Evolutionary conservation across 805 yeast species (phyloP), one percentile per base, ranked within the genome.

Genomic region (Wickerhamia fluorescens): DNA sequence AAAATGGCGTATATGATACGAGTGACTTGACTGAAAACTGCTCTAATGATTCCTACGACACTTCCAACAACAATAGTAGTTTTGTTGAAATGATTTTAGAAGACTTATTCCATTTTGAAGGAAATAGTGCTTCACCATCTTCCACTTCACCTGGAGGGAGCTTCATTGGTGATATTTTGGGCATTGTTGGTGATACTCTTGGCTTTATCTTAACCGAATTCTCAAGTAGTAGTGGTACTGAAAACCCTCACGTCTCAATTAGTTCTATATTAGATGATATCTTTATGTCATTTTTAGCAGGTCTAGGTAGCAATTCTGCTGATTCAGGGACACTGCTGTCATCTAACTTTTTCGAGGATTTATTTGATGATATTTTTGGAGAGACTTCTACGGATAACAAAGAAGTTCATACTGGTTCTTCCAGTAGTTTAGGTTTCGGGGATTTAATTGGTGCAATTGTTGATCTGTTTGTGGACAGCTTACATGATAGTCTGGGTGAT

Each of bases 231-330:
- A 29, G 25, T 23, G 20, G 28, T 13, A 16, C 25, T 21, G 19
- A 24, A 14, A 16, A 41, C 6, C 21, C 34, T 4, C 17, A 21
- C 32, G 23, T 34, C n/a, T 27, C 34, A 23, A 19, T 28, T 10
- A 37, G 38, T 12, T 14, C 24, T 16, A 16, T 41, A 10, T 36
- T 45, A 15, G 36, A 34, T 15, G 42, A 34, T 15, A 25, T 31
- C n/a, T 23, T 45, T 14, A 32, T 33, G 19, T 38, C 34, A 12
- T 36, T 42, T 30, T 36, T 42, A 24, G 44, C 44, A 18, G 33
- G 35, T 11, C n/a, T n/a, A n/a, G n/a, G n/a, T n/a, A n/a, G n/a
- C n/a, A n/a, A n/a, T n/a, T n/a, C n/a, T n/a, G n/a, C n/a, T n/a
- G n/a, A n/a, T n/a, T n/a, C n/a, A n/a, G n/a, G n/a, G n/a, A n/a